Evolutionary conservation across 225 moss, liverwort and hornwort genomes (phyloP).

Genomic region (Asterella californica): DNA sequence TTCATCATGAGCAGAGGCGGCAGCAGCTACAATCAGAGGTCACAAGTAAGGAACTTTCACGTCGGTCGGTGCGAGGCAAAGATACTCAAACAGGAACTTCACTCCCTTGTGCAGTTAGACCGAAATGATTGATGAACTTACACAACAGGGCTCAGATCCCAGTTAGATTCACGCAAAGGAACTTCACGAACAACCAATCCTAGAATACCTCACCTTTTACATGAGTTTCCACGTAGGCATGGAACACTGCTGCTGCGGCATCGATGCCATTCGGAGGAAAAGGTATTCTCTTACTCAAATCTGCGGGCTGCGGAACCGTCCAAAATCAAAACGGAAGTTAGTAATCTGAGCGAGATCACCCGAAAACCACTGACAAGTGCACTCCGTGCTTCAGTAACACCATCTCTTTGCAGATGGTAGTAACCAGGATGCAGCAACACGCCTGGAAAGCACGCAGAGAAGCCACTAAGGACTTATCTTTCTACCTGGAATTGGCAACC

Average conservation of each 20-base stretch:
- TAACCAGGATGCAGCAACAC: no score
- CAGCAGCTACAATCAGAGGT: constrained; percentile 58
- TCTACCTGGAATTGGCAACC: no score
- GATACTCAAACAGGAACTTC: background rate
- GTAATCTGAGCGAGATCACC: background rate
- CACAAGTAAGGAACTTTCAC: background rate
- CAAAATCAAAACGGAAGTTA: background rate
- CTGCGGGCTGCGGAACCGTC: constrained; percentile 65
- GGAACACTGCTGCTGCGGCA: constrained; percentile 95
- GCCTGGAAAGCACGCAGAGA: background rate
- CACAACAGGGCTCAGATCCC: background rate
- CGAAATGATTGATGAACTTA: background rate
- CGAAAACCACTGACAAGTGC: background rate
- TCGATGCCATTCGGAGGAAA: constrained; percentile 91
- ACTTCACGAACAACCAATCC: background rate
- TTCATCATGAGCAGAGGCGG: constrained; percentile 89
- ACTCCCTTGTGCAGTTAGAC: background rate
- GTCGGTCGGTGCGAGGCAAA: background rate
- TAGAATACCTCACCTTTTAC: constrained; percentile 56
- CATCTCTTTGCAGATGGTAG: background rate
- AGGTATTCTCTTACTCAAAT: constrained; percentile 95
- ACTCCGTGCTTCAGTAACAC: background rate
- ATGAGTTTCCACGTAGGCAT: constrained; percentile 82
- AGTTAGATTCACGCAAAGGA: background rate
- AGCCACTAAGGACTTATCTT: no score